phyloP scores from a whole-genome alignment of 257 asterid genomes.

The Cinchona pubescens region DNA sequence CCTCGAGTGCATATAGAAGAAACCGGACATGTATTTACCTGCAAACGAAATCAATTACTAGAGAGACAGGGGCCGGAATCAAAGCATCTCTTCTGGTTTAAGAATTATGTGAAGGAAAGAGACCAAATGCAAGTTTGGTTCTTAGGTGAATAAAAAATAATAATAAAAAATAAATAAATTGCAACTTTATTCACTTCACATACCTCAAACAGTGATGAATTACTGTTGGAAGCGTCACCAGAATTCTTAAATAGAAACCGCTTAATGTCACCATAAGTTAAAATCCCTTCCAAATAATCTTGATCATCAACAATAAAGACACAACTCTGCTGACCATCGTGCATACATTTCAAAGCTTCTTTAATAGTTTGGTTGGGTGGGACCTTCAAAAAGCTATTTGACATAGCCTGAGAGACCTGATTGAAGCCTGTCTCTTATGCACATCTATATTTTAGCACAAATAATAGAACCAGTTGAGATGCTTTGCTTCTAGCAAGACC shows the following conservation, averaged over 20 bases:
- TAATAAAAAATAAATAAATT: too few species aligned
- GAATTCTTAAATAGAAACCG: constrained; percentile 46
- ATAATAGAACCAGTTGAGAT: background rate
- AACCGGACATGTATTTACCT: constrained; percentile 59
- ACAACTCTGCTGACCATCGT: constrained; percentile 65
- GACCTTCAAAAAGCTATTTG: constrained; percentile 58
- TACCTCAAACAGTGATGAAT: constrained; percentile 51
- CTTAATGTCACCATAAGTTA: constrained; percentile 77
- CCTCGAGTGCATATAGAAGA: constrained; percentile 85
- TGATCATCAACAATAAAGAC: constrained; percentile 67
- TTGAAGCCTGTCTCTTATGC: too few species aligned
- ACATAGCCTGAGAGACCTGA: constrained; percentile 94
- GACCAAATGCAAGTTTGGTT: too few species aligned
- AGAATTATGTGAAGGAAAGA: background rate
- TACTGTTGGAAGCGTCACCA: constrained; percentile 45
- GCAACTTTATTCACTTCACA: constrained; percentile 20
- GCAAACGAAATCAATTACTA: too few species aligned
- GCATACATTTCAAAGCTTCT: constrained; percentile 69
- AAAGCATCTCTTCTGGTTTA: too few species aligned
- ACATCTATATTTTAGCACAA: constrained; percentile 1
- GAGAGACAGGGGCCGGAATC: too few species aligned
- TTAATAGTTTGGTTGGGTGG: constrained; percentile 56
- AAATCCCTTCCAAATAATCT: constrained; percentile 75
- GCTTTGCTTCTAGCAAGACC: constrained; percentile 1
- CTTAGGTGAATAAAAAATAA: too few species aligned